phyloP scores from a whole-genome alignment of 192 early-diverging fungal genomes.

The Lobosporangium transversale region DNA sequence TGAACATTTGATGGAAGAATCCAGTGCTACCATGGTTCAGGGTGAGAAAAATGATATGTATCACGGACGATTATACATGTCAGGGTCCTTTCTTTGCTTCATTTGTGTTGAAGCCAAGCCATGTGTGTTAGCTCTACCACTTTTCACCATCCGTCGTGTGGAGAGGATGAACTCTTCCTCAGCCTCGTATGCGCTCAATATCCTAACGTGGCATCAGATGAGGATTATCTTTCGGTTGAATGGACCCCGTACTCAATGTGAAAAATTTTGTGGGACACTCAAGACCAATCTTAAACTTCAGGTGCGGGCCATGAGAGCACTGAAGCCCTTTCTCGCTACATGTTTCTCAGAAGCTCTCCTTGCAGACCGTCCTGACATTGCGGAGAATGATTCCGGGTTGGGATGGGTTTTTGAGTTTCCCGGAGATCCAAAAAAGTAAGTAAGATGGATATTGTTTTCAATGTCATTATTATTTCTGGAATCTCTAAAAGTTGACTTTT shows the following conservation, averaged over 20 bases:
- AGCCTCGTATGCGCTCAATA: constrained; percentile 74
- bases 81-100: constrained; percentile 89
- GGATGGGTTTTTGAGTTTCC: constrained; percentile 79
- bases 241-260: constrained; percentile 69
- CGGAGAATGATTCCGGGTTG: constrained; percentile 66
- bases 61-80: constrained; percentile 83
- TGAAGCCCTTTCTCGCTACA: constrained; percentile 81
- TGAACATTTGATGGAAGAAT: constrained; percentile 79
- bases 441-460: background rate
- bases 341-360: constrained; percentile 87
- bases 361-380: constrained; percentile 56
- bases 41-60: constrained; percentile 56
- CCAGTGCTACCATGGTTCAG: constrained; percentile 67
- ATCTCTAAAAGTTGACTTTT: no score
- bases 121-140: constrained; percentile 83
- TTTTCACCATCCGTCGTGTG: constrained; percentile 91
- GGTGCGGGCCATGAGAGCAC: constrained; percentile 77
- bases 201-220: constrained; percentile 94
- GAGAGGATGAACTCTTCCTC: constrained; percentile 82
- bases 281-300: constrained; percentile 77
- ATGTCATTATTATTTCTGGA: no score
- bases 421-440: constrained; percentile 75
- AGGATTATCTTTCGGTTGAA: constrained; percentile 86
- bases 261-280: constrained; percentile 85
- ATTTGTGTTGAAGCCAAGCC: constrained; percentile 73